phyloP scores from a whole-genome alignment of 2,329 filamentous ascomycete species.

The Ceratocystis albifundus region DNA sequence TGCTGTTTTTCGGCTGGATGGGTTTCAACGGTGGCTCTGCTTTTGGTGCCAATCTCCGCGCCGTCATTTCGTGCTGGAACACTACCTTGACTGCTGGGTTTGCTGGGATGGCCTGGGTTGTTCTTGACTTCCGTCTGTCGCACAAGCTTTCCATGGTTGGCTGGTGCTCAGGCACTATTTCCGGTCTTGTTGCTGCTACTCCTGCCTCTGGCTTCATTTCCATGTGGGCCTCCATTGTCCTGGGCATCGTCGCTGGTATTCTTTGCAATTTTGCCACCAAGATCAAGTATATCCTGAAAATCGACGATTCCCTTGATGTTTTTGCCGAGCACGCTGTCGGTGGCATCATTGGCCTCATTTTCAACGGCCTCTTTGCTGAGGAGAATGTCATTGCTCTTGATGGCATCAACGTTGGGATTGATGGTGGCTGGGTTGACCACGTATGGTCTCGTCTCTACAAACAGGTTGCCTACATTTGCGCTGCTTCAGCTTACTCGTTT shows the following conservation, averaged over 20 bases:
- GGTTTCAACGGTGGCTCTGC: constrained; percentile 96
- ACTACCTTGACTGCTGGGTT: constrained; percentile 88
- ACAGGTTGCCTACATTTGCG: constrained; percentile 65
- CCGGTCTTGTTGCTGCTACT: constrained; percentile 57
- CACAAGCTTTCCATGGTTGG: constrained; percentile 82
- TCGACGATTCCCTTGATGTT: constrained; percentile 61
- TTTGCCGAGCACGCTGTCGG: constrained; percentile 61
- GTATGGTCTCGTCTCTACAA: constrained; percentile 66
- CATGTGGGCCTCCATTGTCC: constrained; percentile 54
- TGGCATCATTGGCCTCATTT: constrained; percentile 57
- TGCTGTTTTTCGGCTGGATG: constrained; percentile 98
- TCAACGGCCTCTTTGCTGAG: constrained; percentile 62
- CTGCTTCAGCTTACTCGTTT: constrained; percentile 57
- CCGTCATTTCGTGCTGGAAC: constrained; percentile 97
- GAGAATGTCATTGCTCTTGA: constrained; percentile 63
- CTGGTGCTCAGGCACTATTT: constrained; percentile 61
- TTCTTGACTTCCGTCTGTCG: constrained; percentile 89
- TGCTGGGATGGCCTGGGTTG: constrained; percentile 80
- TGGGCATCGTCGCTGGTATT: constrained; percentile 55
- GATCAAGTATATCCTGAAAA: constrained; percentile 50
- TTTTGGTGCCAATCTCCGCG: constrained; percentile 87
- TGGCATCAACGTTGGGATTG: constrained; percentile 57
- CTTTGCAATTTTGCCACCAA: constrained; percentile 59
- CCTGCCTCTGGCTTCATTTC: constrained; percentile 57
- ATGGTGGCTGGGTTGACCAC: constrained; percentile 63